A percentile compares a stretch with the other conserved stretches of the same genome.
phyloP scores from a whole-genome alignment of 257 asterid genomes.

The Knoxia roxburghii region DNA sequence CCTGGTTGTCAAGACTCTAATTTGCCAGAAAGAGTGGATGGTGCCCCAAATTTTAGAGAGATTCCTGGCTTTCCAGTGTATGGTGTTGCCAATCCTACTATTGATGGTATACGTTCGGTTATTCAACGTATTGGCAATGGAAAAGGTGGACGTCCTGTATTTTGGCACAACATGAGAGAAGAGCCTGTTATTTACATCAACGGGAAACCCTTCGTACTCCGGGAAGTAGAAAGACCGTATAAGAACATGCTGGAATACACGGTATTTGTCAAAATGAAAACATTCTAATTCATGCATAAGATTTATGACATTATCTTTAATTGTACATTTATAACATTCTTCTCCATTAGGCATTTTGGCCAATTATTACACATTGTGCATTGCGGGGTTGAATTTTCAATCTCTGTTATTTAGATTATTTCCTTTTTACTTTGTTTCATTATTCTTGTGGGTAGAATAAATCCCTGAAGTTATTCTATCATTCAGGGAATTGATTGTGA shows the following conservation, averaged over 20 bases:
- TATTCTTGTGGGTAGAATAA: background rate
- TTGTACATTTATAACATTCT: background rate
- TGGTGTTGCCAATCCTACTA: slow-evolving; percentile 97
- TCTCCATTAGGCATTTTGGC: too few relatives aligned
- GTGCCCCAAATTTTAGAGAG: slow-evolving; percentile 97
- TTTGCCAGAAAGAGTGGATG: slow-evolving; percentile 83
- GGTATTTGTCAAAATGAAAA: slow-evolving; percentile 41
- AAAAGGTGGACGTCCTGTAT: slow-evolving; percentile 75
- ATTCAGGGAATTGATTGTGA: slow-evolving; percentile 86
- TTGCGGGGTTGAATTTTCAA: too few relatives aligned
- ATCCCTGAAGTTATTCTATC: slow-evolving; percentile 23
- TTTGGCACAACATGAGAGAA: slow-evolving; percentile 99
- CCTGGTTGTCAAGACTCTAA: slow-evolving; percentile 93
- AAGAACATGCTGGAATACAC: slow-evolving; percentile 98
- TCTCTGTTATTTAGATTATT: background rate
- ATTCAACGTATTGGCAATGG: slow-evolving; percentile 83
- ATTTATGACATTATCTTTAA: background rate
- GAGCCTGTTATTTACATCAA: slow-evolving; percentile 95
- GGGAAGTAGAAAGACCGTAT: slow-evolving; percentile 97
- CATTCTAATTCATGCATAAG: background rate
- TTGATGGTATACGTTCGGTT: slow-evolving; percentile 84
- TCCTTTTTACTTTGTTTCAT: slow-evolving; percentile 10
- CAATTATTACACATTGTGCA: too few relatives aligned
- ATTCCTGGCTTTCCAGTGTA: slow-evolving; percentile 94
- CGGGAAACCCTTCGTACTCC: slow-evolving; percentile 96